A percentile compares a stretch with the other conserved stretches of the same genome.
Evolutionary conservation across 345 rosid genomes (phyloP).

Genomic region (Sisymbrium irio): DNA sequence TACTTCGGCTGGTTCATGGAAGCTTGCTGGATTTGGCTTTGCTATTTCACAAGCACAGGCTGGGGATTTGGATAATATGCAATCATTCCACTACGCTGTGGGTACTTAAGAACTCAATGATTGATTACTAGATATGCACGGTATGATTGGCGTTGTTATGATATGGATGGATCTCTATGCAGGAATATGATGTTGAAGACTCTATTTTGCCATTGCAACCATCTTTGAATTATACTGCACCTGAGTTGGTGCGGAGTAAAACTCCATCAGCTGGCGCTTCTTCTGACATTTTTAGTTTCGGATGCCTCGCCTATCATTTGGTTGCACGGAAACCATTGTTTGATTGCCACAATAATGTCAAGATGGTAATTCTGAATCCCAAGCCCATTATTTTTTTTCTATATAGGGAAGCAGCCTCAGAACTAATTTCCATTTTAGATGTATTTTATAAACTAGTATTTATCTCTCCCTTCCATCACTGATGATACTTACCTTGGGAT

Average conservation of each 20-base stretch:
- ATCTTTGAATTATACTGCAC: constrained; percentile 84
- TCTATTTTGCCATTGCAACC: constrained; percentile 91
- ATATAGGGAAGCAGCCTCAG: background rate
- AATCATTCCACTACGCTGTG: constrained; percentile 34
- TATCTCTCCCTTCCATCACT: constrained; percentile 3
- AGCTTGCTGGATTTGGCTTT: constrained; percentile 94
- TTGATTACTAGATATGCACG: background rate
- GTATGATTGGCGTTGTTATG: background rate
- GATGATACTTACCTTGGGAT: constrained; percentile 10
- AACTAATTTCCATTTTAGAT: background rate
- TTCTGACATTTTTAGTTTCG: constrained; percentile 88
- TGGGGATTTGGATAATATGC: constrained; percentile 30
- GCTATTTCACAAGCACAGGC: constrained; percentile 51
- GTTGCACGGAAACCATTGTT: constrained; percentile 84
- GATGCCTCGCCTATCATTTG: constrained; percentile 84
- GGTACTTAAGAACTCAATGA: constrained; percentile 15
- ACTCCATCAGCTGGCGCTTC: constrained; percentile 58
- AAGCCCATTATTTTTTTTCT: background rate
- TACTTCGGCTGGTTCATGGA: constrained; percentile 95
- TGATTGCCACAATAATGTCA: constrained; percentile 88
- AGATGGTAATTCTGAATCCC: constrained; percentile 59
- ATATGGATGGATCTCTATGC: constrained; percentile 26
- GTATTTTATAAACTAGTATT: background rate
- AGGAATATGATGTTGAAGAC: constrained; percentile 97
- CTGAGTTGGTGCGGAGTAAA: constrained; percentile 79